Base-by-base conservation (phyloP, 352 stramenopile species). In the Peronospora tabacina region DNA sequence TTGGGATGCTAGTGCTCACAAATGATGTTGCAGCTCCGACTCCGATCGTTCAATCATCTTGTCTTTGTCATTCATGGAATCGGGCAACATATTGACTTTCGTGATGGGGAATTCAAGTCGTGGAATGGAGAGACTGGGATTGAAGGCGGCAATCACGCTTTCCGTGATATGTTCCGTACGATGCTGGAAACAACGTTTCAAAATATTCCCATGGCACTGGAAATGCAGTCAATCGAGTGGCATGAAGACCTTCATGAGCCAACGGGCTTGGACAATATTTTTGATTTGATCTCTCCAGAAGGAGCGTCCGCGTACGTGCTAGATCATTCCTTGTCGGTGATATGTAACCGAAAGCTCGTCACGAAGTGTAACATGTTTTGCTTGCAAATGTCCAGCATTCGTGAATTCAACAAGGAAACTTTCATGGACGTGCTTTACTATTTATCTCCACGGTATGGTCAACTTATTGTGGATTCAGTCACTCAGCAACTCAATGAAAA, bases 351-450 rank as follows among this genome's bases (percentile, higher is more conserved):
- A 5, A 6, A 38, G 12, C 35, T 4, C 44, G 16, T 11, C 10
- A 2, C 13, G 22, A 36, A 34, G 5, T 33, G 10, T 35, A 30
- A 17, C 20, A 6, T 43, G 28, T 28, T 48, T 32, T 24, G 24
- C 28, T 57, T 42, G 12, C 11, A 19, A 22, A 41, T 44, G n/a
- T 11, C 42, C 53, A 90, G 82, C 30, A 88, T 97, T 57, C 74
- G 90, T 33, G 73, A 95, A 24, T 97, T 97, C 56, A 95, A 86
- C 55, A 97, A 97, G 55, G 88, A 96, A 61, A 96, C 90, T 0
- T 68, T 97, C 26, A 94, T 97, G 82, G 90, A 97, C 45, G 79
- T 96, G n/a, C 57, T 97, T 3, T 97, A 95, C 42, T 97, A 96
- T 64, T 66, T 97, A 56, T 94, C 80, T 13, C 84, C 87, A 29